Conservation (phyloP, 352 stramenopile genomes). For the Globisporangium middletonii region DNA sequence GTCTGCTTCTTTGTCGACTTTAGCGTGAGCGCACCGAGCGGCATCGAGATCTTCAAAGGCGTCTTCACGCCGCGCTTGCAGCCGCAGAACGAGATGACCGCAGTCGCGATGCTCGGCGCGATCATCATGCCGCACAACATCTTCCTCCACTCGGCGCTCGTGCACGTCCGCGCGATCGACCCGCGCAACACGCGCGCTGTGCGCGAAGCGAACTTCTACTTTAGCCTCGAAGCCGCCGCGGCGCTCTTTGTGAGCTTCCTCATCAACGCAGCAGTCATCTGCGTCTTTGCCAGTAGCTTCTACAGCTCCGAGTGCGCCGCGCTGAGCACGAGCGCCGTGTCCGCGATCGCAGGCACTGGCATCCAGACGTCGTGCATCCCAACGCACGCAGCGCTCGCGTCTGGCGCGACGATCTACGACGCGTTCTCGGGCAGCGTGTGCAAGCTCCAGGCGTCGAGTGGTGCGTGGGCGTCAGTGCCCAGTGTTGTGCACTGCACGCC, state of each 20-base stretch:
- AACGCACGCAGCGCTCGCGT: constrained; percentile 35
- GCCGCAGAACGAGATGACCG: constrained; percentile 3
- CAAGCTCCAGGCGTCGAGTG: constrained; percentile 18
- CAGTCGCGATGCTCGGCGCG: constrained; percentile 1
- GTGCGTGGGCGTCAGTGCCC: background rate
- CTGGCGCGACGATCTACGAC: constrained; percentile 56
- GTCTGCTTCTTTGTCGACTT: constrained; percentile 75
- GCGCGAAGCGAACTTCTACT: constrained; percentile 77
- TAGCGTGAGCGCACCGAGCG: constrained; percentile 51
- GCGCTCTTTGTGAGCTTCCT: constrained; percentile 87
- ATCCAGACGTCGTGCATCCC: constrained; percentile 69
- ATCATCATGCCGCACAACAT: constrained; percentile 93
- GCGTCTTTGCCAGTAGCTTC: constrained; percentile 87
- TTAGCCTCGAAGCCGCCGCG: constrained; percentile 75
- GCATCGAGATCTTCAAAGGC: constrained; percentile 60
- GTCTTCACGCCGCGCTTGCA: background rate
- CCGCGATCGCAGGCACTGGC: constrained; percentile 36
- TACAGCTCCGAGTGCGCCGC: constrained; percentile 59
- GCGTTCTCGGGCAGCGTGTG: constrained; percentile 46
- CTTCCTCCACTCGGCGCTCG: constrained; percentile 87
- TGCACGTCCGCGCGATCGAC: constrained; percentile 22
- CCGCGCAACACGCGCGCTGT: constrained; percentile 18
- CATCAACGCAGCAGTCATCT: constrained; percentile 89
- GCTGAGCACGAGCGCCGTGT: constrained; percentile 45
- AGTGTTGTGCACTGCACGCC: constrained; percentile 20